Percentiles rank a stretch among this genome's conserved stretches.
phyloP scores from a whole-genome alignment of 345 rosid species.

The Microthlaspi erraticum region DNA sequence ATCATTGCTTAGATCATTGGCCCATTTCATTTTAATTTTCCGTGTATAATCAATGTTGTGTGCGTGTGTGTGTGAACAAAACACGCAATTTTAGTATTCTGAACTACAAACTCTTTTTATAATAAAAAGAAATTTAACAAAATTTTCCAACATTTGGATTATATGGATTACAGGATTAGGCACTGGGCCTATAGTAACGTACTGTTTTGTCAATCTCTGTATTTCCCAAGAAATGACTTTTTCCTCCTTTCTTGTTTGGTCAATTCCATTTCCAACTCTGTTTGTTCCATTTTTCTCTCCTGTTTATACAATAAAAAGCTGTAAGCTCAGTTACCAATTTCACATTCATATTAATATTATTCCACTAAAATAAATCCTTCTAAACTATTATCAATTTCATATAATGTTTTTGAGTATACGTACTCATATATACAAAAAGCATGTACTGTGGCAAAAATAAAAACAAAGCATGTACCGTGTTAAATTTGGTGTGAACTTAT shows the following conservation, averaged over 20 bases:
- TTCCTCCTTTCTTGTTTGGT: conserved; percentile 21
- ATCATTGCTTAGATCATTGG: conserved; percentile 27
- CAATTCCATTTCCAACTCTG: conserved; percentile 19
- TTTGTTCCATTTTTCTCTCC: conserved; percentile 9
- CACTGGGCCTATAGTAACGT: conserved; percentile 22
- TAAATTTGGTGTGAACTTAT: conserved; percentile 39
- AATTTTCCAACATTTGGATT: conserved; percentile 7
- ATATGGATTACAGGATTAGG: conserved; percentile 37
- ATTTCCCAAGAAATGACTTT: conserved; percentile 31
- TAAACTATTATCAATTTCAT: no score
- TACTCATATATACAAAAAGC: conserved; percentile 5
- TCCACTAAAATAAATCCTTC: no score
- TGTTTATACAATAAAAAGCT: neutral
- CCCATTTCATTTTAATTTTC: conserved; percentile 25
- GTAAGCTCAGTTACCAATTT: neutral
- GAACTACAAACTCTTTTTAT: neutral
- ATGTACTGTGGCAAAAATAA: neutral
- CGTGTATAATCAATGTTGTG: conserved; percentile 10
- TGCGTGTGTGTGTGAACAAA: conserved; percentile 2
- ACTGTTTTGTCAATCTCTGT: conserved; percentile 31
- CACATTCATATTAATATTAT: neutral
- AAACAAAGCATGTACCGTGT: conserved; percentile 8
- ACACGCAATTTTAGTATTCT: conserved; percentile 25
- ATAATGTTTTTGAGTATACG: no score
- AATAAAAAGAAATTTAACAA: neutral